A percentile compares a stretch with the other conserved stretches of the same genome.
Evolutionary conservation across 306 rosid genomes (phyloP).

Genomic region (Coriaria nepalensis): DNA sequence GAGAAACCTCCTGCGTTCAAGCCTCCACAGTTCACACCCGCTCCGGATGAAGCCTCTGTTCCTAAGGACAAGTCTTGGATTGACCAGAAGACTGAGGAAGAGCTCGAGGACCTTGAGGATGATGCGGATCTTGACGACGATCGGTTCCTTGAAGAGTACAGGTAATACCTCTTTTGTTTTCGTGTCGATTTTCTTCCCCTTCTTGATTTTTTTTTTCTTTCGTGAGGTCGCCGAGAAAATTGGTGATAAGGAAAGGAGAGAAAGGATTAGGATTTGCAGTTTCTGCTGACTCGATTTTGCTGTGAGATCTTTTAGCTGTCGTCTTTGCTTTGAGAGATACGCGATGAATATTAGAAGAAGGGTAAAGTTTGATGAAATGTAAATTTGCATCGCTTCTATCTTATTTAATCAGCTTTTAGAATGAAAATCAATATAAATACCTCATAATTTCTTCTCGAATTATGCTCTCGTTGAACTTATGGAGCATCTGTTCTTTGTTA

Average conservation of each 20-base stretch:
- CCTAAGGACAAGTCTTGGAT: constrained; percentile 75
- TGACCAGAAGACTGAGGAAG: constrained; percentile 57
- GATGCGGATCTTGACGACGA: constrained; percentile 66
- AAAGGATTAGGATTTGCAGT: too few relatives aligned
- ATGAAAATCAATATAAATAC: too few relatives aligned
- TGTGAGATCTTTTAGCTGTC: too few relatives aligned
- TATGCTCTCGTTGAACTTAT: too few relatives aligned
- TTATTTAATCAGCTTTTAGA: too few relatives aligned
- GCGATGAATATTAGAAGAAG: too few relatives aligned
- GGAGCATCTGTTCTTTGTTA: too few relatives aligned
- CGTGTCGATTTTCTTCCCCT: background rate
- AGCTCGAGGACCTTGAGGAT: constrained; percentile 79
- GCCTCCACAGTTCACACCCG: constrained; percentile 66
- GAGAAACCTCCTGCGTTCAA: constrained; percentile 58
- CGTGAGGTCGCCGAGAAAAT: background rate
- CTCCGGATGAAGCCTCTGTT: constrained; percentile 35
- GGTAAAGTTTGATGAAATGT: too few relatives aligned
- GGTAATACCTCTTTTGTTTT: constrained; percentile 21
- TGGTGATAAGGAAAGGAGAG: background rate
- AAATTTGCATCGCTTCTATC: too few relatives aligned
- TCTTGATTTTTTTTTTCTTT: background rate
- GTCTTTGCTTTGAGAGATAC: too few relatives aligned
- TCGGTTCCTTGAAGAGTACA: constrained; percentile 73
- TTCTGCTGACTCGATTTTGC: too few relatives aligned
- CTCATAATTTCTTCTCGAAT: too few relatives aligned